Evolutionary conservation across 2,329 filamentous ascomycete species (phyloP).

Genomic region (Sphaerostilbella broomeana): DNA sequence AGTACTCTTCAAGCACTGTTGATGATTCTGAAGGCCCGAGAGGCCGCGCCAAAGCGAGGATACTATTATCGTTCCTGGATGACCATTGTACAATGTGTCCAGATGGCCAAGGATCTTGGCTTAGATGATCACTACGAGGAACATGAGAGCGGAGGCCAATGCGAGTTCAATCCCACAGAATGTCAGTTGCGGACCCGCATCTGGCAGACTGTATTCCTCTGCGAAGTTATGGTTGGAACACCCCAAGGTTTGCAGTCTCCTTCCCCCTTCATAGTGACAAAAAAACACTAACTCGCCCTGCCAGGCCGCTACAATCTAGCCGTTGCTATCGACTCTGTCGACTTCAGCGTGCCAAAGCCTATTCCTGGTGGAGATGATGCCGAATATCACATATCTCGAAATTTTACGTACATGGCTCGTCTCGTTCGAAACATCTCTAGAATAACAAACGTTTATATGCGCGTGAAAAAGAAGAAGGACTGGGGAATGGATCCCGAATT

Average conservation of each 20-base stretch:
- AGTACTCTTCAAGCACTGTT: slow-evolving; percentile 89
- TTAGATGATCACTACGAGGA: slow-evolving; percentile 79
- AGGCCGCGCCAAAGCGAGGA: slow-evolving; percentile 84
- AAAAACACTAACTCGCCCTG: background rate
- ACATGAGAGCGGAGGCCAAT: slow-evolving; percentile 65
- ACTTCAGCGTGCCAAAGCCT: slow-evolving; percentile 61
- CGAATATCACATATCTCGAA: slow-evolving; percentile 72
- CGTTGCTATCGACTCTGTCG: slow-evolving; percentile 67
- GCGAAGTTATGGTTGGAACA: slow-evolving; percentile 88
- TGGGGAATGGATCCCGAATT: slow-evolving; percentile 86
- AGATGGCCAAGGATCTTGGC: slow-evolving; percentile 88
- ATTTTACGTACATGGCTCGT: slow-evolving; percentile 75
- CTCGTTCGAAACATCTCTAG: slow-evolving; percentile 71
- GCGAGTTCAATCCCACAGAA: slow-evolving; percentile 62
- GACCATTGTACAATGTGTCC: slow-evolving; percentile 82
- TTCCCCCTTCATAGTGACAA: background rate
- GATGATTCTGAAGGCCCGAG: slow-evolving; percentile 82
- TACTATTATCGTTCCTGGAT: slow-evolving; percentile 99
- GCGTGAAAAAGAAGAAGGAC: slow-evolving; percentile 68
- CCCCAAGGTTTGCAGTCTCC: slow-evolving; percentile 62
- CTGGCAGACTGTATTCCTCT: slow-evolving; percentile 81
- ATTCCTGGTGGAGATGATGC: slow-evolving; percentile 62
- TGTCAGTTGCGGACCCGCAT: slow-evolving; percentile 79
- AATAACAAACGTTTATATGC: slow-evolving; percentile 69
- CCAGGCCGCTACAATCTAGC: slow-evolving; percentile 71